Base-by-base conservation (phyloP, 1,284 basidiomycete species). In the Cryptococcus wingfieldii region DNA sequence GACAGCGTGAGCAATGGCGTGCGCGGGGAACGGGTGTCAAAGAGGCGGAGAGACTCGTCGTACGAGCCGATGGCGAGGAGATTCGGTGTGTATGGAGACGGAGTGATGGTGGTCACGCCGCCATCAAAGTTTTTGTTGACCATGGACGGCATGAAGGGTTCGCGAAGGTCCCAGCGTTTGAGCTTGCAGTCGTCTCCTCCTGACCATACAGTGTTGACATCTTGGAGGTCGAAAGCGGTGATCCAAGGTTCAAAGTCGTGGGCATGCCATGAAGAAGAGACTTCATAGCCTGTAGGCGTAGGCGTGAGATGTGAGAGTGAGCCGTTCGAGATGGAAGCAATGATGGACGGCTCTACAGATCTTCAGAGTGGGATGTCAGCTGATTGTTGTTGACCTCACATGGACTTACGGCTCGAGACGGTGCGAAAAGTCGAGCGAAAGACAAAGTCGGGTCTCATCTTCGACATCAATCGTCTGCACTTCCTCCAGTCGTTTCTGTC, bases 231-330 rank as follows among this genome's bases (percentile, higher is more conserved):
- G 85, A 90, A 98, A 0, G 89, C 86, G 0, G 87, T 85, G 47
- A 92, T 86, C 96, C 96, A 99, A 0, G 95, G 89, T 72, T 98
- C 96, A 67, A 85, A 87, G 58, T 93, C 90, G 70, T 98, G 96
- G 5, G 90, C 95, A 9, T 83, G 78, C 94, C 95, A 98, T 2
- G 78, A 79, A 16, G 81, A 71, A 2, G 75, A 74, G 1, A 86
- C 70, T 0, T 69, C 52, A 13, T 88, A 73, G 4, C 78, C 76
- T 4, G 71, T 67, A 3, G 51, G 34, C 3, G 80, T 74, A 23
- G 77, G 74, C 2, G 82, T 80, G 5, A 94, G 77, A 16, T 89
- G 77, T 19, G 83, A 81, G 18, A 96, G 70, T 1, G 79, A 80
- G 4, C 92, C 90, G 60, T 86, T 82, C 0, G 92, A 95, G 14